Evolutionary conservation across 805 yeast species (phyloP).

Genomic region (Myxozyma monticola): DNA sequence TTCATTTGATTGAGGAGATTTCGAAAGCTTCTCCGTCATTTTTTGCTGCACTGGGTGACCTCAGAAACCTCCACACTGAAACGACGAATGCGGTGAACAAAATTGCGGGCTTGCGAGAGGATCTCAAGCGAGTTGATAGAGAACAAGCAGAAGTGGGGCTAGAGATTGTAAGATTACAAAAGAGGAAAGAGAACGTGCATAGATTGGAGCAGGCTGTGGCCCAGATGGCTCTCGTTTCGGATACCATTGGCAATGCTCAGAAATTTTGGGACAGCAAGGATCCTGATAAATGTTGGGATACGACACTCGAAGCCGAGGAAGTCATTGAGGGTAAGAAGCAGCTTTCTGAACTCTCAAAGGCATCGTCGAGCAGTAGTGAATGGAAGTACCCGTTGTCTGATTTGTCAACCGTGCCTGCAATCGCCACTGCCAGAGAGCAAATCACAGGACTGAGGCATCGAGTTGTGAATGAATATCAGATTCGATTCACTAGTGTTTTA

Average conservation of each 20-base stretch:
- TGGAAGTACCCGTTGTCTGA: conserved; percentile 44
- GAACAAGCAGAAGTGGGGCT: conserved; percentile 55
- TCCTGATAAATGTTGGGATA: conserved; percentile 56
- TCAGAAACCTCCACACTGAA: conserved; percentile 60
- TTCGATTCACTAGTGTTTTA: conserved; percentile 55
- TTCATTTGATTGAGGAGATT: conserved; percentile 76
- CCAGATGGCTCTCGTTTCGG: conserved; percentile 52
- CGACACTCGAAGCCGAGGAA: conserved; percentile 56
- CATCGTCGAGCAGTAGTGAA: conserved; percentile 25
- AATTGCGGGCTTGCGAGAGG: conserved; percentile 48
- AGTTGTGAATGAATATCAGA: conserved; percentile 68
- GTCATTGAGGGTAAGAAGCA: conserved; percentile 54
- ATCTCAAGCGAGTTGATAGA: conserved; percentile 49
- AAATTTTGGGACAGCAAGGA: conserved; percentile 45
- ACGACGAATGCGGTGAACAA: conserved; percentile 53
- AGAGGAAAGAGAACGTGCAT: conserved; percentile 59
- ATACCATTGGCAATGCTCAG: conserved; percentile 53
- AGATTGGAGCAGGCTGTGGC: conserved; percentile 60
- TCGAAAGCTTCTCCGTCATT: conserved; percentile 82
- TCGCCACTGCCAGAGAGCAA: conserved; percentile 51
- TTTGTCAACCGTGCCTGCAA: conserved; percentile 51
- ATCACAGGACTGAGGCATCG: conserved; percentile 58
- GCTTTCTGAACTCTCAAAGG: conserved; percentile 9
- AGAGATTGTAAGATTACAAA: conserved; percentile 50
- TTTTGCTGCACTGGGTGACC: conserved; percentile 78